phyloP scores from a whole-genome alignment of 2,329 filamentous ascomycete species.

The Tolypocladium cylindrosporum region DNA sequence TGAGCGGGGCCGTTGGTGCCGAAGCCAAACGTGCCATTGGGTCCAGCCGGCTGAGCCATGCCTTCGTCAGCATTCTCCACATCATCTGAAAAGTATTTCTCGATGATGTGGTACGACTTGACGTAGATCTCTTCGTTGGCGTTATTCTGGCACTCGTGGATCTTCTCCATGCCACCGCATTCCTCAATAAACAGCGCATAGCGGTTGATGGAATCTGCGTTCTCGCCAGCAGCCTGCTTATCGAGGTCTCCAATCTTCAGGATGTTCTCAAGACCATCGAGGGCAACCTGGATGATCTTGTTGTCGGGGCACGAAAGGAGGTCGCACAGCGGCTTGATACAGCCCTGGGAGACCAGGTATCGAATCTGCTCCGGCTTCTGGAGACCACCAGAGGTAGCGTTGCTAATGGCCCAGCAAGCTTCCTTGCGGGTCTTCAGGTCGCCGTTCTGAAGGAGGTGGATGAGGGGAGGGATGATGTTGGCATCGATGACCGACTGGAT shows the following conservation, averaged over 20 bases:
- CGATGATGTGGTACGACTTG: constrained; percentile 99
- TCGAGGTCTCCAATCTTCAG: constrained; percentile 99
- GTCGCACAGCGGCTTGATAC: constrained; percentile 95
- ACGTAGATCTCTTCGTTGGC: constrained; percentile 99
- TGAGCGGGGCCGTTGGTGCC: constrained; percentile 53
- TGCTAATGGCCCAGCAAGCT: constrained; percentile 98
- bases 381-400: constrained; percentile 91
- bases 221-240: constrained; percentile 75
- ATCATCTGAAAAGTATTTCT: constrained; percentile 99
- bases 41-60: constrained; percentile 59
- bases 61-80: constrained; percentile 84
- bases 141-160: constrained; percentile 99
- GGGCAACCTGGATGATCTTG: constrained; percentile 98
- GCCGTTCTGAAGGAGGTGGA: constrained; percentile 90
- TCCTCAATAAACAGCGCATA: constrained; percentile 98
- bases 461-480: constrained; percentile 91
- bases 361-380: constrained; percentile 99
- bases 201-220: constrained; percentile 76
- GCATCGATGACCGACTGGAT: constrained; percentile 96
- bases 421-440: constrained; percentile 99
- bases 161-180: constrained; percentile 99
- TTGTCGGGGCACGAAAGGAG: constrained; percentile 94
- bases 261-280: constrained; percentile 97
- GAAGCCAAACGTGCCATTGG: constrained; percentile 72
- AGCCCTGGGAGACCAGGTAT: constrained; percentile 85